A percentile compares a stretch with the other conserved stretches of the same genome.
These are phyloP conservation scores for Tuber calosporum DNA, from an alignment of 495 filamentous ascomycete genomes.

Conservation along the genomic window DNA sequence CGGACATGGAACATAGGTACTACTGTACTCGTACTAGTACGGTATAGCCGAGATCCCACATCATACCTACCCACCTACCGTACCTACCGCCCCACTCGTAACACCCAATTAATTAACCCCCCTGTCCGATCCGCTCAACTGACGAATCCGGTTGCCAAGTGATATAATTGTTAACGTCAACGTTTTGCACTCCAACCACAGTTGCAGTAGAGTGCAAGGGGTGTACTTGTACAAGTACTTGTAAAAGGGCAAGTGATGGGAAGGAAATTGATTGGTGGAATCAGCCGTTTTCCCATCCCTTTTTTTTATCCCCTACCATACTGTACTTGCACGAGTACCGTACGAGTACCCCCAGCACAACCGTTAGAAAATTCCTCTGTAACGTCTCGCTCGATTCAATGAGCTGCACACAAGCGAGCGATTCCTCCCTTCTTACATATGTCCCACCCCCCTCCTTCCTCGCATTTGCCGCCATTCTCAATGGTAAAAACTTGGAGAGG, in stretches of 20 bases:
- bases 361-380: neutral
- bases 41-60: neutral
- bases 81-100: no score
- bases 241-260: no score
- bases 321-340: no score
- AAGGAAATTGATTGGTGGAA: no score
- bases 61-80: no score
- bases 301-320: no score
- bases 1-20: conserved; percentile 14
- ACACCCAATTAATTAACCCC: conserved; percentile 12
- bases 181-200: neutral
- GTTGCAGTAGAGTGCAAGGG: neutral
- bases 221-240: no score
- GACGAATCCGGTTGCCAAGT: conserved; percentile 32
- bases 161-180: neutral
- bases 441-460: conserved; percentile 17
- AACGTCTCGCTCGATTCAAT: neutral
- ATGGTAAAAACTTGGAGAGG: no score
- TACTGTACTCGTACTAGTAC: neutral
- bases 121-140: conserved; percentile 31
- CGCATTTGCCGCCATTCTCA: no score
- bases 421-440: conserved; percentile 26
- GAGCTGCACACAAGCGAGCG: conserved; percentile 37
- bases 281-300: no score
- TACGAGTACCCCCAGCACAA: no score